Evolutionary conservation across 768 basidiomycete genomes (phyloP).

Genomic region (Rossbeevera mucosa): DNA sequence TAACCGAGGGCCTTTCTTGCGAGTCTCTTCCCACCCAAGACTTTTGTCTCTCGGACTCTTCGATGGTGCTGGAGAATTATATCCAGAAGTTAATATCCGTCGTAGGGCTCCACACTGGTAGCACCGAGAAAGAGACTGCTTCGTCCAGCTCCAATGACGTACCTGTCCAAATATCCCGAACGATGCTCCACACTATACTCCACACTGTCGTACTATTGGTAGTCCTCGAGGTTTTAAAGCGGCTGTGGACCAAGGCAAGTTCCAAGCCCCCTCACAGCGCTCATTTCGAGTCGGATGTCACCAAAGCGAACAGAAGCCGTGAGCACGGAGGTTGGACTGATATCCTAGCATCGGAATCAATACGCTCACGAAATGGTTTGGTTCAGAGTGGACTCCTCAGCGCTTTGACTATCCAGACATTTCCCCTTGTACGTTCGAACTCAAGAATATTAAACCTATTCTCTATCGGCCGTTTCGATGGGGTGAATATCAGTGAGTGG

Average conservation of each 20-base stretch:
- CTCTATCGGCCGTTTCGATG: slow-evolving; percentile 62
- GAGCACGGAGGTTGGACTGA: slow-evolving; percentile 20
- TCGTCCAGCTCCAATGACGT: slow-evolving; percentile 21
- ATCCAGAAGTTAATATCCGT: slow-evolving; percentile 9
- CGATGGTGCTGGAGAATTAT: slow-evolving; percentile 10
- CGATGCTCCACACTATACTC: slow-evolving; percentile 17
- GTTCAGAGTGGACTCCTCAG: slow-evolving; percentile 50
- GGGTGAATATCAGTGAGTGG: slow-evolving; percentile 58
- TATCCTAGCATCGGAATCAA: neutral
- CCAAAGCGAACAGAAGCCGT: slow-evolving; percentile 20
- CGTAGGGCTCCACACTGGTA: neutral
- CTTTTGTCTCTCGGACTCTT: neutral
- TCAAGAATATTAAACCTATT: slow-evolving; percentile 48
- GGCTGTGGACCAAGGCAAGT: slow-evolving; percentile 5
- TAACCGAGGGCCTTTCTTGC: neutral
- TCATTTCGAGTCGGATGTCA: neutral
- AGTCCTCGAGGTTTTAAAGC: slow-evolving; percentile 9
- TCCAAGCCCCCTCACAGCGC: neutral
- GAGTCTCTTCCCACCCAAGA: neutral
- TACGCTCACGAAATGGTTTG: neutral
- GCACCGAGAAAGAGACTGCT: neutral
- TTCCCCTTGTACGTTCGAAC: slow-evolving; percentile 34
- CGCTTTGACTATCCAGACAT: slow-evolving; percentile 50
- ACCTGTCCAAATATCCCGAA: slow-evolving; percentile 4
- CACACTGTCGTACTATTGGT: slow-evolving; percentile 9